These are phyloP conservation scores for Jamesozyma piceae DNA, from an alignment of 805 yeast genomes.

Conservation along the genomic window DNA sequence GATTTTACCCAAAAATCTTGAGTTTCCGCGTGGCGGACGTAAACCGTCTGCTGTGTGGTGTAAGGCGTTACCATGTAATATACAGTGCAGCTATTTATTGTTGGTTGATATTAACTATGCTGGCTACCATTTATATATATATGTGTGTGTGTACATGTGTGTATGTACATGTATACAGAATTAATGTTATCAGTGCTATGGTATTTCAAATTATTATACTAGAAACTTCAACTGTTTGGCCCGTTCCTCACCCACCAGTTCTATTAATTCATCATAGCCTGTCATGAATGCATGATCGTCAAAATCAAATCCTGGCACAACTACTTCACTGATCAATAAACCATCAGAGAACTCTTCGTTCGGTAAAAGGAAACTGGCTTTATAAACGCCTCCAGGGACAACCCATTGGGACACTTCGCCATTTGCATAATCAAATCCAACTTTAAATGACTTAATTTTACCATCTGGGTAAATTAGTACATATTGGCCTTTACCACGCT, in stretches of 20 bases:
- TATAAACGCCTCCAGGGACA: conserved; percentile 52
- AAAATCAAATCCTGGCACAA: conserved; percentile 54
- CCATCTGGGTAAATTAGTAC: conserved; percentile 47
- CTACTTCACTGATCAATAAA: conserved; percentile 46
- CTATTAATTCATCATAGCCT: conserved; percentile 25
- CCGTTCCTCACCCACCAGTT: conserved; percentile 32
- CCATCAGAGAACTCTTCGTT: conserved; percentile 32
- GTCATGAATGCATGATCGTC: conserved; percentile 42
- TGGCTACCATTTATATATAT: no score
- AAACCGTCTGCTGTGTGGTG: no score
- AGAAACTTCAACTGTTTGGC: conserved; percentile 34
- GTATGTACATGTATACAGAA: not conserved
- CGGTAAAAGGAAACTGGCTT: conserved; percentile 44
- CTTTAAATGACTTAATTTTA: conserved; percentile 38
- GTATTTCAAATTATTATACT: conserved; percentile 10
- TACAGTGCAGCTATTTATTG: no score
- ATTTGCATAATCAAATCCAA: conserved; percentile 39
- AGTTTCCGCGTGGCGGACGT: no score
- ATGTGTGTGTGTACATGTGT: not conserved
- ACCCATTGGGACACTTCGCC: conserved; percentile 54
- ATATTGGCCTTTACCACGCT: conserved; percentile 47
- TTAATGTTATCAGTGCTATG: not conserved
- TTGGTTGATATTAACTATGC: no score
- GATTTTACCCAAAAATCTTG: not conserved
- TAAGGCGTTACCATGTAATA: no score